A percentile compares a stretch with the other conserved stretches of the same genome.
phyloP scores from a whole-genome alignment of 495 filamentous ascomycete species.

The Aspergillus asperescens region DNA sequence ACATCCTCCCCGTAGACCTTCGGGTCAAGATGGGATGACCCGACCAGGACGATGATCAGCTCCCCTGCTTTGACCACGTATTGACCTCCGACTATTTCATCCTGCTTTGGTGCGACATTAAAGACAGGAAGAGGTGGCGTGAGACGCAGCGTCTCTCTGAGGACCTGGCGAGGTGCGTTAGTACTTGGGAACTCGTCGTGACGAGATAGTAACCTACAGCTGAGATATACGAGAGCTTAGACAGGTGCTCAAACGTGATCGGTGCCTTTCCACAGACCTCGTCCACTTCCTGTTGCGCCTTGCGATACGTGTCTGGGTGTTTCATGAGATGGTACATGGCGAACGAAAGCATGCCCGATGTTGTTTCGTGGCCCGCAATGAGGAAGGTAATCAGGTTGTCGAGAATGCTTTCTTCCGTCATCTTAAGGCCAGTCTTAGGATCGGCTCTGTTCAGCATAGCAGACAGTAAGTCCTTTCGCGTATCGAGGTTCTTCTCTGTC shows the following conservation, averaged over 20 bases:
- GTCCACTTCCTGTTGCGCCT: slow-evolving; percentile 58
- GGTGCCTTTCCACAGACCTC: slow-evolving; percentile 53
- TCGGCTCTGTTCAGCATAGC: slow-evolving; percentile 65
- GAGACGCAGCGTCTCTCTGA: slow-evolving; percentile 68
- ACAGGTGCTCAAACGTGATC: slow-evolving; percentile 60
- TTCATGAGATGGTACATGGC: slow-evolving; percentile 56
- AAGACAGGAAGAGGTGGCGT: slow-evolving; percentile 49
- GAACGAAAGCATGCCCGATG: slow-evolving; percentile 52
- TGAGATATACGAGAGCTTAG: slow-evolving; percentile 60
- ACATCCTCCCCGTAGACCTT: slow-evolving; percentile 58
- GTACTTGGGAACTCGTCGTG: no score
- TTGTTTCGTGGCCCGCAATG: slow-evolving; percentile 63
- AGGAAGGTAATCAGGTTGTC: slow-evolving; percentile 18
- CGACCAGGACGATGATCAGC: slow-evolving; percentile 49
- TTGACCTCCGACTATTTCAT: slow-evolving; percentile 51
- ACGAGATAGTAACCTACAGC: no score
- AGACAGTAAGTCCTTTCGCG: slow-evolving; percentile 66
- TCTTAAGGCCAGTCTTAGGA: slow-evolving; percentile 58
- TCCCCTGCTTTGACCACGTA: slow-evolving; percentile 56
- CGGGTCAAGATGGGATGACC: slow-evolving; percentile 65
- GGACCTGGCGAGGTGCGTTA: no score
- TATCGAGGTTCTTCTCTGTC: slow-evolving; percentile 43
- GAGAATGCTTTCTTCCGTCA: slow-evolving; percentile 57
- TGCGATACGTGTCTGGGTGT: slow-evolving; percentile 53
- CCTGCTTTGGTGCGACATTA: neutral